Percentiles rank a stretch among this genome's conserved stretches.
phyloP scores from a whole-genome alignment of 345 rosid species.

The Mallotus nudiflorus region DNA sequence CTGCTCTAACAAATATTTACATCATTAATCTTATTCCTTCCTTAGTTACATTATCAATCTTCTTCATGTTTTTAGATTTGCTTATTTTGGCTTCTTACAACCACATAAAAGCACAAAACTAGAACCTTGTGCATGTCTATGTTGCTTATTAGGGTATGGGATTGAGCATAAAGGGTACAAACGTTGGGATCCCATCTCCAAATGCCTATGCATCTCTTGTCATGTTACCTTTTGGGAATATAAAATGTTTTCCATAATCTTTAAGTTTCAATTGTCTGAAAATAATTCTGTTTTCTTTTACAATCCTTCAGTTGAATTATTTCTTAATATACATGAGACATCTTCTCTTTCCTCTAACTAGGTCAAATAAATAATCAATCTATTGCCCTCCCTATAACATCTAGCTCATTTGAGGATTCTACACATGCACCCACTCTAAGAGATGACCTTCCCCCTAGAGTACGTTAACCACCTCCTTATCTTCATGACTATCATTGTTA shows the following conservation, averaged over 20 bases:
- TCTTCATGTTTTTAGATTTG: not conserved
- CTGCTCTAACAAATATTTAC: not conserved
- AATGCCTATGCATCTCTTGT: not conserved
- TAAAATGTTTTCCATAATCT: not conserved
- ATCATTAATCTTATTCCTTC: not conserved
- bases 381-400: not conserved
- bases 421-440: not conserved
- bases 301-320: not conserved
- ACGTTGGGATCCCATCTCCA: slow-evolving; percentile 1
- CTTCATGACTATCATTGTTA: not conserved
- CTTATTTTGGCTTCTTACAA: not conserved
- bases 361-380: no score
- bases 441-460: not conserved
- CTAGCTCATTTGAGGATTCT: not conserved
- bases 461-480: not conserved
- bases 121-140: not conserved
- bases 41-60: not conserved
- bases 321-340: not conserved
- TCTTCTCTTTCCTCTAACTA: not conserved
- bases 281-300: not conserved
- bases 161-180: not conserved
- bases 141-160: not conserved
- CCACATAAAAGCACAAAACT: not conserved
- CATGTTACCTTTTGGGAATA: not conserved
- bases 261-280: not conserved